Evolutionary conservation across 2,329 filamentous ascomycete genomes (phyloP), one percentile per base, ranked within the genome.

Genomic region (Leptosphaerulina australis): DNA sequence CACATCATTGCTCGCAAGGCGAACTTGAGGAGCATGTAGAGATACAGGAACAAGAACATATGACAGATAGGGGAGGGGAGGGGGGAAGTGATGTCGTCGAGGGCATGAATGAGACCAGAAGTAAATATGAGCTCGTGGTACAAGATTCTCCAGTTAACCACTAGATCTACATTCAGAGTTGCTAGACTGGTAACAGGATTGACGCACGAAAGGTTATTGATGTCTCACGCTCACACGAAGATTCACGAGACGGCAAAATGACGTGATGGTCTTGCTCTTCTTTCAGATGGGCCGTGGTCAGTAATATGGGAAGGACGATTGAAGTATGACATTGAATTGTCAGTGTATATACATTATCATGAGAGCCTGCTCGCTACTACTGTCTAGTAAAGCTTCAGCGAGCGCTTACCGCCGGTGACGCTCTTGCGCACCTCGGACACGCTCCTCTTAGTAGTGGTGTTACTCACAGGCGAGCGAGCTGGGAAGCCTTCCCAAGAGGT

Each of bases 401-500:
- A 45, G 36, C 48, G 48, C 36, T 45, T 51, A 5, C 25, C 40
- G 12, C 41, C 48, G 31, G 35, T 21, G 12, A 51, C 48, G 17
- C 29, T 50, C 44, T 53, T 54, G 51, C 56, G 53, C 21, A 34
- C 45, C 52, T 52, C 57, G 44, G 52, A 30, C 17, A 51, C 36
- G 33, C 34, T 52, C 40, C 40, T 40, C 50, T 59, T 59, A 41
- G 56, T 37, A n/a, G 53, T 58, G 43, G 52, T 56, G 41, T 59
- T 56, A 34, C 53, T 36, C 46, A 53, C 48, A 36, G 56, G 61
- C 17, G 40, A 25, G 45, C 60, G 63, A 44, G 62, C 55, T 6
- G 66, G 67, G 58, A 71, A 60, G n/a, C 62, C 62, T 10, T 58
- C 55, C 59, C 59, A 62, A 4, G 59, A 62, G 9, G 45, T 43